Percentiles rank a stretch among this genome's conserved stretches.
Conservation (phyloP, 2,329 filamentous ascomycete genomes). For the Stagonosporopsis cucurbitacearum region DNA sequence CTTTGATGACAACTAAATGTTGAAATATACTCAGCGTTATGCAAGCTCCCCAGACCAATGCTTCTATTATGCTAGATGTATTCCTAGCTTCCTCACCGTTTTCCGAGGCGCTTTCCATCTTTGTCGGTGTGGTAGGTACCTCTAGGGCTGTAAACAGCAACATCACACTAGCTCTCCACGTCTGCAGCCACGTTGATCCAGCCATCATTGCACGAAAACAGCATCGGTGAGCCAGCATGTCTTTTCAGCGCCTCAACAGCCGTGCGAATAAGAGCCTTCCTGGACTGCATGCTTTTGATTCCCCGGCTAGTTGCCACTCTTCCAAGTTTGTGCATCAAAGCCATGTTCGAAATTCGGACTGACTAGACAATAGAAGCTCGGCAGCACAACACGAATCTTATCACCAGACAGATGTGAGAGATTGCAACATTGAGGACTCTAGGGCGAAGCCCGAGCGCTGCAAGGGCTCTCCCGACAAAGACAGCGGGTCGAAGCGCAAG, state of each 20-base stretch:
- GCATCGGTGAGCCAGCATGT: conserved; percentile 29
- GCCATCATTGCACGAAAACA: conserved; percentile 1
- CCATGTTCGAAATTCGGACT: not conserved
- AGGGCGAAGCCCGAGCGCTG: conserved; percentile 16
- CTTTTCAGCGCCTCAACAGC: conserved; percentile 34
- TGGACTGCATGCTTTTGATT: conserved; percentile 32
- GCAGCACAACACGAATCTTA: not conserved
- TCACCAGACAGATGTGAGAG: not conserved
- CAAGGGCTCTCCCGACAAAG: conserved; percentile 24
- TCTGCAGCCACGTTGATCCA: not conserved
- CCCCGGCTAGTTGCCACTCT: conserved; percentile 5
- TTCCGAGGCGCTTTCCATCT: not conserved
- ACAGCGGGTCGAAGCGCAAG: conserved; percentile 37
- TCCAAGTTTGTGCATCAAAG: conserved; percentile 1
- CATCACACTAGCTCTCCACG: not conserved
- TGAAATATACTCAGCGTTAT: too few species aligned
- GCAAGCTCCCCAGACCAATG: not conserved
- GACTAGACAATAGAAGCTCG: not conserved
- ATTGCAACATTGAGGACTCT: conserved; percentile 23
- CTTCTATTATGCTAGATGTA: not conserved
- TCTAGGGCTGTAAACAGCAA: not conserved
- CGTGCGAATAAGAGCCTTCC: conserved; percentile 41
- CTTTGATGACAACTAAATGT: too few species aligned
- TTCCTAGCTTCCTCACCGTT: not conserved
- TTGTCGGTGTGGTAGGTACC: not conserved